A percentile compares a stretch with the other conserved stretches of the same genome.
Evolutionary conservation across 345 rosid species (phyloP).

Genomic region (Hibiscus syriacus): DNA sequence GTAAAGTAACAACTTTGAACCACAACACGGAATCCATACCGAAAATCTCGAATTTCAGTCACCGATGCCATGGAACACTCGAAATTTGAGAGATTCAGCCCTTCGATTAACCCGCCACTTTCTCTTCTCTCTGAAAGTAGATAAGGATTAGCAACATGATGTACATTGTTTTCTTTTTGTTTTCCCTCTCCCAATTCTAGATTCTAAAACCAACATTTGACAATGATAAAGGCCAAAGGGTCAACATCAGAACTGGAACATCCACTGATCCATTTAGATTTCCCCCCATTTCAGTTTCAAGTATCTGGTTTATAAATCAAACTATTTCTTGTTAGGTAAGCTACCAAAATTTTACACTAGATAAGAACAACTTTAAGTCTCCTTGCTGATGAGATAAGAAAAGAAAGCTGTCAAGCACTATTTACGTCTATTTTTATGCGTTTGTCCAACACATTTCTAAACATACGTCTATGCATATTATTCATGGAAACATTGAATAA

Average conservation of each 20-base stretch:
- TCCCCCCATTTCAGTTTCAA: neutral
- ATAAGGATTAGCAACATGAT: slow-evolving; percentile 13
- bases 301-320: slow-evolving; percentile 5
- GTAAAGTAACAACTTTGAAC: neutral
- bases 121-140: slow-evolving; percentile 47
- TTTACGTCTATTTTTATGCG: neutral
- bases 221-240: slow-evolving; percentile 16
- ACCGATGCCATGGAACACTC: slow-evolving; percentile 42
- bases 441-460: no score
- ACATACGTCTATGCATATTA: no score
- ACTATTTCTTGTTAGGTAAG: slow-evolving; percentile 38
- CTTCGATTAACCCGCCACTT: slow-evolving; percentile 48
- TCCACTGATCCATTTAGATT: neutral
- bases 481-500: neutral
- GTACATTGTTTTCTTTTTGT: neutral
- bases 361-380: slow-evolving; percentile 14
- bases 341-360: slow-evolving; percentile 31
- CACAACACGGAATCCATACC: slow-evolving; percentile 28
- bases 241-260: slow-evolving; percentile 11
- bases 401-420: slow-evolving; percentile 4
- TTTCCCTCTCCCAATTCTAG: slow-evolving; percentile 6
- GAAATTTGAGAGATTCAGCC: slow-evolving; percentile 59
- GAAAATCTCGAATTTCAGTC: slow-evolving; percentile 58
- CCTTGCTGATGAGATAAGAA: neutral
- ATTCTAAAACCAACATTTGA: slow-evolving; percentile 17